Conservation (phyloP, 2,329 filamentous ascomycete genomes). For the Fusarium sp. region DNA sequence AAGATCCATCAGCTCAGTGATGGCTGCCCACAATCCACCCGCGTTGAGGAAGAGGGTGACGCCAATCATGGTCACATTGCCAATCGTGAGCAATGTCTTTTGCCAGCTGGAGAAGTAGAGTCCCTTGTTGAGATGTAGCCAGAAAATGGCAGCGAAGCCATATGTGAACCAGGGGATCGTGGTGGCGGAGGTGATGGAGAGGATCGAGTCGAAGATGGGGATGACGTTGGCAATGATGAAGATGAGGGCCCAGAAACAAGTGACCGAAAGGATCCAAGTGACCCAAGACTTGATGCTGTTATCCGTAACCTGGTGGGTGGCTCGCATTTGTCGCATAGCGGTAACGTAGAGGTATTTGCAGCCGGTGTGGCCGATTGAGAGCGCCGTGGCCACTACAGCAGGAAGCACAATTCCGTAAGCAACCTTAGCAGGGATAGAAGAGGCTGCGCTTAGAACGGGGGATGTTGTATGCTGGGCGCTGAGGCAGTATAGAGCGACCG, state of each 20-base stretch:
- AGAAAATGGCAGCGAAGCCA: slow-evolving; percentile 45
- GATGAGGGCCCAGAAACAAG: slow-evolving; percentile 45
- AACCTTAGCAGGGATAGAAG: slow-evolving; percentile 44
- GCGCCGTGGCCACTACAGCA: slow-evolving; percentile 44
- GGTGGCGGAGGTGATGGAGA: slow-evolving; percentile 47
- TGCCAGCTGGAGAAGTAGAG: slow-evolving; percentile 40
- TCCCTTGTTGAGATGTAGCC: slow-evolving; percentile 45
- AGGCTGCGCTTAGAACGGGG: slow-evolving; percentile 44
- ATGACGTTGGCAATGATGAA: slow-evolving; percentile 50
- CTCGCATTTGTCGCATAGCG: slow-evolving; percentile 36
- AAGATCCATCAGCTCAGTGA: slow-evolving; percentile 43
- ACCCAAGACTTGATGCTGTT: slow-evolving; percentile 48
- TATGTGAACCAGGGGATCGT: slow-evolving; percentile 50
- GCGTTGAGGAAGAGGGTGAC: slow-evolving; percentile 46
- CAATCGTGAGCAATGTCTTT: slow-evolving; percentile 34
- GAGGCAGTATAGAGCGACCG: slow-evolving; percentile 46
- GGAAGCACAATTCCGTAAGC: slow-evolving; percentile 48
- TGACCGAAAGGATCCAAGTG: slow-evolving; percentile 45
- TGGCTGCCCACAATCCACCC: slow-evolving; percentile 46
- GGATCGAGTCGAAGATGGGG: slow-evolving; percentile 50
- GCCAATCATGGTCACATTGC: slow-evolving; percentile 42
- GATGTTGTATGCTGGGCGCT: slow-evolving; percentile 43
- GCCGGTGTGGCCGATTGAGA: slow-evolving; percentile 47
- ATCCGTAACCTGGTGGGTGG: slow-evolving; percentile 37
- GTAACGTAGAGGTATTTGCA: slow-evolving; percentile 48